A percentile compares a stretch with the other conserved stretches of the same genome.
These are phyloP conservation scores for Straminergon stramineum DNA, from an alignment of 225 moss, liverwort and hornwort species.

Conservation along the genomic window DNA sequence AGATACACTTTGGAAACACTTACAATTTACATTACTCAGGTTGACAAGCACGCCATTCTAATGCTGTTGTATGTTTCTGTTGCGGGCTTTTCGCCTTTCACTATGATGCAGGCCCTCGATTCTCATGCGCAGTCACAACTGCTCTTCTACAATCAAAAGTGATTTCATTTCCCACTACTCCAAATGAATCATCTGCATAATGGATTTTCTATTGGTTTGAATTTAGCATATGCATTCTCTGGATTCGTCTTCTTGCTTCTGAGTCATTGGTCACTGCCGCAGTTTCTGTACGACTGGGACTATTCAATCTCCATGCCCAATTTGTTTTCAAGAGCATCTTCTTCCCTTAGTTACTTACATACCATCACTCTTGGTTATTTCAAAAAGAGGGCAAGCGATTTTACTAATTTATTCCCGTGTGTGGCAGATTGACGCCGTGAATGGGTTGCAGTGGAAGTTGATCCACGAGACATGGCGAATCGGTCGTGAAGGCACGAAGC, in stretches of 20 bases:
- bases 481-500: constrained; percentile 20
- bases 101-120: constrained; percentile 3
- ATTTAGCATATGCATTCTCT: background rate
- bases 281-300: background rate
- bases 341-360: background rate
- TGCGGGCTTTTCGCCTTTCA: background rate
- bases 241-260: background rate
- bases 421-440: constrained; percentile 57
- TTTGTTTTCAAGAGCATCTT: background rate
- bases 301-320: background rate
- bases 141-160: constrained; percentile 42
- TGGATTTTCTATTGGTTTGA: background rate
- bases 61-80: background rate
- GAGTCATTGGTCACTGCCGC: background rate
- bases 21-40: background rate
- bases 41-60: background rate
- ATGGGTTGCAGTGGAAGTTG: constrained; percentile 75
- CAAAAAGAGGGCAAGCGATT: background rate
- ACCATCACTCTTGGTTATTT: background rate
- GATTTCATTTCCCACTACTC: background rate
- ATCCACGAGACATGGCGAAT: constrained; percentile 74
- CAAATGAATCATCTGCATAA: background rate
- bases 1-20: background rate
- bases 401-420: background rate
- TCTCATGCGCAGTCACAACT: constrained; percentile 26